Evolutionary conservation across 2,329 filamentous ascomycete genomes (phyloP), one percentile per base, ranked within the genome.

Genomic region (Cylindrodendrum hubeiense): DNA sequence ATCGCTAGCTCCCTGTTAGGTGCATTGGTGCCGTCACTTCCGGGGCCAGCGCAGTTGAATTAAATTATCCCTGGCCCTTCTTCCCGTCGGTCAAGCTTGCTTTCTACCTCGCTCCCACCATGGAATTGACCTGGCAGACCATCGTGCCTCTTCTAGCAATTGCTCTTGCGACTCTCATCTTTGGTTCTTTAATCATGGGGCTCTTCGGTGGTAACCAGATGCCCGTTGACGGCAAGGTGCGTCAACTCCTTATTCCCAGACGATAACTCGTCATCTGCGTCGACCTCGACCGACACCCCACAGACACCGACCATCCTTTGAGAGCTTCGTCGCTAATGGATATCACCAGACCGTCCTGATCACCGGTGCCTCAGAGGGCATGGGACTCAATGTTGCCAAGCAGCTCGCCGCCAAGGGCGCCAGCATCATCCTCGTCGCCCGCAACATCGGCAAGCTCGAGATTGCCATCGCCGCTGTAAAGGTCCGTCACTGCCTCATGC

Each of bases 351-450:
- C 95, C 2, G 86, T 97, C 56, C 84, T 98, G 60, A 84, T 99
- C 56, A 99, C 96, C 0, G 96, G 96, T 50, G 94, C 91, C 33
- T 98, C 96, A 0, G 93, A 98, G 76, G 96, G 96, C 63, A 93
- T 98, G 91, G 96, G 96, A 65, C 89, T 90, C 71, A 89, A 89
- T 55, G 88, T 91, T 21, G 94, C 91, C 5, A 86, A 89, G 55
- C 86, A 94, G 70, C 88, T 99, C 47, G 87, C 95, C 3, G 83
- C 87, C 53, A 95, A 94, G 79, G 96, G 96, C 50, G 95, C 96
- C 65, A 93, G 94, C 79, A 79, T 99, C 60, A 89, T 97, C 67
- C 90, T 98, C 69, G 91, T 98, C 54, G 91, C 95, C 15, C 92
- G 96, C 59, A 93, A 91, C 70, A 83, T 88, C 13, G 82, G 82